Evolutionary conservation across 352 stramenopile genomes (phyloP).

Genomic region (Phytophthora syringae): DNA sequence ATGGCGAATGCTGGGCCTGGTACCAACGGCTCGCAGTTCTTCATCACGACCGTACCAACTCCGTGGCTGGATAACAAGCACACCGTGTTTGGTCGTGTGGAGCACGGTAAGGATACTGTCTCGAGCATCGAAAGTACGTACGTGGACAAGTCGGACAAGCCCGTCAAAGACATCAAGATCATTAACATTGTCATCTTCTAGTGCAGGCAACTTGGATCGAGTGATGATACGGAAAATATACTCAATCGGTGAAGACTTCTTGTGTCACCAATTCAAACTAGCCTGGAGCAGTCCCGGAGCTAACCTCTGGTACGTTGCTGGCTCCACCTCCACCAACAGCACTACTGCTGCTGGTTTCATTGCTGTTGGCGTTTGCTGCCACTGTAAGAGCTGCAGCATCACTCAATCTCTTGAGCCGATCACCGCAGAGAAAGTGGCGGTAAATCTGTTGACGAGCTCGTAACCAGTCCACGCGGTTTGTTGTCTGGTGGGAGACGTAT

Average conservation of each 20-base stretch:
- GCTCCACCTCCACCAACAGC: background rate
- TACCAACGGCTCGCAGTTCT: slow-evolving; percentile 95
- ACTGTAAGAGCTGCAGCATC: slow-evolving; percentile 27
- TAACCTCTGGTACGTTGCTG: slow-evolving; percentile 11
- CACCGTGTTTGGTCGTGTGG: slow-evolving; percentile 93
- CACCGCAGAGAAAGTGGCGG: slow-evolving; percentile 58
- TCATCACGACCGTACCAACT: slow-evolving; percentile 98
- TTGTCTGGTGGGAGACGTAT: slow-evolving; percentile 58
- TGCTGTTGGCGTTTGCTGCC: slow-evolving; percentile 8
- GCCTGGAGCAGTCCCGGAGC: too few relatives aligned
- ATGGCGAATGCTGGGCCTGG: slow-evolving; percentile 96
- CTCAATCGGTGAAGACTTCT: slow-evolving; percentile 6
- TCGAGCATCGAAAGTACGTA: slow-evolving; percentile 95
- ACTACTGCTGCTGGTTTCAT: slow-evolving; percentile 11
- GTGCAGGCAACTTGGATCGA: slow-evolving; percentile 16
- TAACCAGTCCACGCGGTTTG: slow-evolving; percentile 51
- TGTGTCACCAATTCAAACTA: too few relatives aligned
- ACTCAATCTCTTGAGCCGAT: slow-evolving; percentile 42
- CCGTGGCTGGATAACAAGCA: slow-evolving; percentile 98
- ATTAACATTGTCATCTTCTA: slow-evolving; percentile 91
- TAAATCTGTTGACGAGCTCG: slow-evolving; percentile 52
- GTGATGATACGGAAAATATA: slow-evolving; percentile 25
- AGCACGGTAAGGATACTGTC: slow-evolving; percentile 96
- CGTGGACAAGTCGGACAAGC: slow-evolving; percentile 86
- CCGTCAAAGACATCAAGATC: slow-evolving; percentile 86